Percentiles rank a stretch among this genome's conserved stretches.
phyloP scores from a whole-genome alignment of 345 rosid species.

The Excoecaria agallocha region DNA sequence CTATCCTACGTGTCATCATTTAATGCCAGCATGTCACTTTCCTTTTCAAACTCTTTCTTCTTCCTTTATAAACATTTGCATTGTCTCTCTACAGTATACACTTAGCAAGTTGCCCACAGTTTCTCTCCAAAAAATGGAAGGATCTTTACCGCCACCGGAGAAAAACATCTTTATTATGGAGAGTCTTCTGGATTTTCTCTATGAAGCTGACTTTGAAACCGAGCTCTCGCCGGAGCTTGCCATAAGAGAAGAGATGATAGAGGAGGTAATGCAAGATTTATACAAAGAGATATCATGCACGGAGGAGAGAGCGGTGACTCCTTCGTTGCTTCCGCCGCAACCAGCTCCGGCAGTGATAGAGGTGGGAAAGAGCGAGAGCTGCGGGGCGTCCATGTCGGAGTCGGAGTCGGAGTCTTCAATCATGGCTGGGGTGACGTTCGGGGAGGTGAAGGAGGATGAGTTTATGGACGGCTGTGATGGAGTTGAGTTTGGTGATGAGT shows the following conservation, averaged over 20 bases:
- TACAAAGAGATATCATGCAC: constrained; percentile 37
- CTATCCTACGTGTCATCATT: constrained; percentile 25
- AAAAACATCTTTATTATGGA: neutral
- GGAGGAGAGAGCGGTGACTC: neutral
- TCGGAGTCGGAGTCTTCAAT: constrained; percentile 29
- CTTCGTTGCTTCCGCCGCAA: neutral
- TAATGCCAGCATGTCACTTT: constrained; percentile 21
- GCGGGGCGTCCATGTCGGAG: constrained; percentile 39
- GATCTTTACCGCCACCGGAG: constrained; percentile 9
- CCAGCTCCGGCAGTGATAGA: neutral
- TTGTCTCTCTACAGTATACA: neutral
- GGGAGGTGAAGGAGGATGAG: neutral
- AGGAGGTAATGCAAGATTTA: constrained; percentile 45
- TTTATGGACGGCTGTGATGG: constrained; percentile 26
- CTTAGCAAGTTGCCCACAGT: neutral
- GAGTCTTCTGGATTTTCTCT: constrained; percentile 21
- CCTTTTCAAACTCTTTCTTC: neutral
- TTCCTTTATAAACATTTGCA: neutral
- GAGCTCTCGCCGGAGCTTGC: constrained; percentile 28
- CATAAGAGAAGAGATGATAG: constrained; percentile 41
- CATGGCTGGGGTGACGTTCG: constrained; percentile 37
- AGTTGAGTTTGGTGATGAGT: constrained; percentile 31
- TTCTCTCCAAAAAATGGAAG: constrained; percentile 12
- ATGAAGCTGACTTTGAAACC: constrained; percentile 26
- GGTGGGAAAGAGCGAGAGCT: constrained; percentile 34